Evolutionary conservation across 2,329 filamentous ascomycete species (phyloP), one percentile per base, ranked within the genome.

Genomic region (Plenodomus biglobosus): DNA sequence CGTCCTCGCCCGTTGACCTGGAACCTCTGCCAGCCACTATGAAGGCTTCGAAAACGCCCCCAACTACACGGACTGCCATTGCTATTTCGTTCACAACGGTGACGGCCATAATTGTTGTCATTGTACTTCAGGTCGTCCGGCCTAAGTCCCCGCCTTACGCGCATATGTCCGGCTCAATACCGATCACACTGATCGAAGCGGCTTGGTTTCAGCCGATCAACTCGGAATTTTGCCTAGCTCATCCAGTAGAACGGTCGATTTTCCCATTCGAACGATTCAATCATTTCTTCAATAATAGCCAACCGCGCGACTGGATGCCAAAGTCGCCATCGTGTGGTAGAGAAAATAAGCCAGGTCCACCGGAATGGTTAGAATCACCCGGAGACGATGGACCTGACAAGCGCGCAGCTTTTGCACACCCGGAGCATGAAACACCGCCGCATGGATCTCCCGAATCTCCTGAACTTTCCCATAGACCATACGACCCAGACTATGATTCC

Each of bases 141-240:
- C 55, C 55, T 16, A 47, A 17, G 19, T 18, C 44, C n/a, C 55
- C 55, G 13, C 55, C 55, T 8, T 58, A 55, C 37, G 52, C 55
- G 8, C 55, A 58, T 13, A 58, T 58, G 55, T 58, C 55, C 15
- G 55, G 55, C 20, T 55, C 55, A 2, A 48, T 58, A 16, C 55
- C 55, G 11, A 27, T 58, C n/a, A 58, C 55, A 1, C 38, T 58
- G 2, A 53, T 58, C 3, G 55, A 58, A 22, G 55, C 55, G 11
- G 50, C 46, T 6, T 43, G 46, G 37, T 58, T 55, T 21, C 48
- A 49, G 11, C 55, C 55, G 4, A 55, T 58, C 27, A 55, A 58
- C 17, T 58, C 55, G 0, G 55, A 58, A 18, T 58, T 58, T 20
- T 58, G 55, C 40, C 20, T 58, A 17, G 38, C 55, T 11, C 52